Evolutionary conservation across 2,329 filamentous ascomycete genomes (phyloP), one percentile per base, ranked within the genome.

Genomic region (Dactylonectria estremocensis): DNA sequence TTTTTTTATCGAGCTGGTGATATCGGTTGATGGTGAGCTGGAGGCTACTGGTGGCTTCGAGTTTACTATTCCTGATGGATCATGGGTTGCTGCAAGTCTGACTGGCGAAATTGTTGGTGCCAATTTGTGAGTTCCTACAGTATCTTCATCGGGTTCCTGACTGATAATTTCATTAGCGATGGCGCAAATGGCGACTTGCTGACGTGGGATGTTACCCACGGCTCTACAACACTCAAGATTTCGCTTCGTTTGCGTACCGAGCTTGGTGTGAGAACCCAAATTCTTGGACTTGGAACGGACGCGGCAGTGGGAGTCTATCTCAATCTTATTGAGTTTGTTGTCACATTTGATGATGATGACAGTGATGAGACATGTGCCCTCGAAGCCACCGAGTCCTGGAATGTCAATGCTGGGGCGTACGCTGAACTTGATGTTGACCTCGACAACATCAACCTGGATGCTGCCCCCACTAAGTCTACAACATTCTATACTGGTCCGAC

Each of bases 41-140:
- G 22, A 48, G 5, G 63, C 43, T 3, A 48, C 43, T 3, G 63
- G 63, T 2, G 63, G 56, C 11, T 65, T 65, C 18, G 37, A 55
- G n/a, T 65, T 65, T 45, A 61, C 56, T 4, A 61, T 65, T 37
- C 63, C 63, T 3, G 56, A 65, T 37, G 56, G 50, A 7, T 61
- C 63, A 24, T 65, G 33, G 8, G 24, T 65, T 49, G 33, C 37
- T 13, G 49, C 33, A 22, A 43, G 22, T 31, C 24, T 54, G 22
- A 49, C n/a, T 2, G 56, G 63, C 3, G 56, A 45, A 1, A 16
- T 65, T 13, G 24, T 50, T 40, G 63, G 43, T 3, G 33, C 35
- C 8, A 61, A 49, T n/a, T 61, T 65, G 63, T 65, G 10, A 46
- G 46, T 52, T 31, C 14, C n/a, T 3, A 3, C 3, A 13, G 6